Percentiles rank a stretch among this genome's conserved stretches.
Evolutionary conservation across 1,139 yeast species (phyloP).

Genomic region (Meyerozyma sp.): DNA sequence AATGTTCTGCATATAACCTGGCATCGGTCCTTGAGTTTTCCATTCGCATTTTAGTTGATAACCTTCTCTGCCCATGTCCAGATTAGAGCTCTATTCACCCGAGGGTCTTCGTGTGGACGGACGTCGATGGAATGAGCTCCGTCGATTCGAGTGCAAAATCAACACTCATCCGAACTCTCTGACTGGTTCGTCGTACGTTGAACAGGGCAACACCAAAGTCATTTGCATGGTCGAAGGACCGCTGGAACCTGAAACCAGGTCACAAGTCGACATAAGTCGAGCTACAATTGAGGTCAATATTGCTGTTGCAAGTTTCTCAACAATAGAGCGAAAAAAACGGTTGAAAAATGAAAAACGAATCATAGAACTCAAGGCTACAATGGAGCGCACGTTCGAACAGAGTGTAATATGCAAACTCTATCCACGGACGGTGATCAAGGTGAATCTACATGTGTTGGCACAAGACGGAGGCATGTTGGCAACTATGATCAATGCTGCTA

Average conservation of each 20-base stretch:
- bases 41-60: slow-evolving; percentile 18
- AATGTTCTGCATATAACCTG: not conserved
- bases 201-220: slow-evolving; percentile 89
- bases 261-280: slow-evolving; percentile 37
- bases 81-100: slow-evolving; percentile 83
- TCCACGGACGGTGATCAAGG: slow-evolving; percentile 75
- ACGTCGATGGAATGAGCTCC: slow-evolving; percentile 88
- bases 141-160: slow-evolving; percentile 72
- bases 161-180: slow-evolving; percentile 85
- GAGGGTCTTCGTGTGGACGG: slow-evolving; percentile 94
- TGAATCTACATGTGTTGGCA: slow-evolving; percentile 71
- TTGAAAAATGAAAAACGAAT: slow-evolving; percentile 62
- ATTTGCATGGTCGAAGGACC: slow-evolving; percentile 89
- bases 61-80: slow-evolving; percentile 41
- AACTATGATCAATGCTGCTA: slow-evolving; percentile 78
- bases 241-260: slow-evolving; percentile 62
- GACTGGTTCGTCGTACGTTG: slow-evolving; percentile 90
- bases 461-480: slow-evolving; percentile 90
- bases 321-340: slow-evolving; percentile 68
- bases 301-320: slow-evolving; percentile 76
- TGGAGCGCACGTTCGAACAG: slow-evolving; percentile 77
- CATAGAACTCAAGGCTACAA: slow-evolving; percentile 67
- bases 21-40: not conserved
- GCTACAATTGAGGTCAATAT: slow-evolving; percentile 64
- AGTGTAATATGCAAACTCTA: slow-evolving; percentile 70